phyloP scores from a whole-genome alignment of 306 rosid species.

The Cucurbita argyrosperma region DNA sequence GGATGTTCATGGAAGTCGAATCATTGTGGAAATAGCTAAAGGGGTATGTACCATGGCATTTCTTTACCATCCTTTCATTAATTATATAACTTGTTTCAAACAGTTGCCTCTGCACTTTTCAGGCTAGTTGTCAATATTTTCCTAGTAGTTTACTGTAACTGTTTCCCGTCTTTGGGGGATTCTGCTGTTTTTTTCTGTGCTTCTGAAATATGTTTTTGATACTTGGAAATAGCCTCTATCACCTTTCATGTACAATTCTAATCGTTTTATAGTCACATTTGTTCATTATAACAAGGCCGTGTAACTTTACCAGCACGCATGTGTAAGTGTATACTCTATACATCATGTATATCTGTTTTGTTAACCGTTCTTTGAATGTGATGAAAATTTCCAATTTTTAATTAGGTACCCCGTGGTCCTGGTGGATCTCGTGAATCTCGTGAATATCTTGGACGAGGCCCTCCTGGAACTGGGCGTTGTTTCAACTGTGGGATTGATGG shows the following conservation, averaged over 20 bases:
- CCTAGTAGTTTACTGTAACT: neutral
- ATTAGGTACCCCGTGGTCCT: slow-evolving; percentile 31
- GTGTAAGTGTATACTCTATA: no score
- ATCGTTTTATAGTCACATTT: neutral
- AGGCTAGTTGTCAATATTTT: neutral
- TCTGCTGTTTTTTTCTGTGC: neutral
- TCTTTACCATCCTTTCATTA: neutral
- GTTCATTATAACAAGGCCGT: neutral
- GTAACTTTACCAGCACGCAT: neutral
- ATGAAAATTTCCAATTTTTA: neutral
- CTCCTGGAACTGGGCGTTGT: slow-evolving; percentile 46
- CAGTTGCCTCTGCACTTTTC: neutral
- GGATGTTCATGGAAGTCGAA: slow-evolving; percentile 31
- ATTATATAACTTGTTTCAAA: neutral
- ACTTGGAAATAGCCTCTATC: neutral
- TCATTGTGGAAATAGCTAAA: slow-evolving; percentile 31
- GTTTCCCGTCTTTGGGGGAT: no score
- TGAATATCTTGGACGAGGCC: slow-evolving; percentile 34
- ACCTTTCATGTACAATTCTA: neutral
- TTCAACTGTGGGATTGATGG: slow-evolving; percentile 45
- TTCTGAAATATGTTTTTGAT: neutral
- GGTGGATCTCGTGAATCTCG: slow-evolving; percentile 42
- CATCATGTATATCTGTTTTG: neutral
- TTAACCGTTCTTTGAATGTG: neutral
- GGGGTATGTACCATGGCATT: slow-evolving; percentile 20